These are phyloP conservation scores for Coccomyxa subellipsoidea DNA, from an alignment of 163 green algal species.

Conservation along the genomic window DNA sequence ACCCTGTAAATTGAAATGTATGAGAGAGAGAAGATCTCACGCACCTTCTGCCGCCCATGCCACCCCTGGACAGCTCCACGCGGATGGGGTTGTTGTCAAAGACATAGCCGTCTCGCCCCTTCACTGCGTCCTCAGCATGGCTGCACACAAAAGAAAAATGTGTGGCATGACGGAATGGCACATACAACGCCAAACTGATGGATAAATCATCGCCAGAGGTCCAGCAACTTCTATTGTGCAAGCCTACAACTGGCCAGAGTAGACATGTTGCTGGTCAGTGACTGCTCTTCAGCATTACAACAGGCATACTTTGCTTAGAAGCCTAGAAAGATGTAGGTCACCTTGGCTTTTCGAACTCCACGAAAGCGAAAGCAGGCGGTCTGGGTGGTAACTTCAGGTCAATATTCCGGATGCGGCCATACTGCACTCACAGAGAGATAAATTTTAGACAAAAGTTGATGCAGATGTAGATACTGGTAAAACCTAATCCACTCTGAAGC, in stretches of 20 bases:
- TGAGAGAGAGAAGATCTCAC: neutral
- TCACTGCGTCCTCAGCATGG: conserved; percentile 86
- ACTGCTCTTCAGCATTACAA: no score
- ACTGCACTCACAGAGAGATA: conserved; percentile 37
- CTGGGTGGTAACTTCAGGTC: conserved; percentile 83
- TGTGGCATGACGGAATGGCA: no score
- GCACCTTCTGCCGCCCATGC: neutral
- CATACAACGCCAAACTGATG: no score
- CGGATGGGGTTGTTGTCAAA: conserved; percentile 75
- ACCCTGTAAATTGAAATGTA: neutral
- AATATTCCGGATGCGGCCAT: conserved; percentile 57
- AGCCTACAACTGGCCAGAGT: no score
- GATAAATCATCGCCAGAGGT: no score
- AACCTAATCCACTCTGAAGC: no score
- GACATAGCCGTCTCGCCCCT: conserved; percentile 81
- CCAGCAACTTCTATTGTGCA: no score
- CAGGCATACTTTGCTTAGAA: no score
- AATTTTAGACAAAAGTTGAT: no score
- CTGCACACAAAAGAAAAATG: neutral
- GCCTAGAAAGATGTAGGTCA: conserved; percentile 3
- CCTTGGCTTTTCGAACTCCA: conserved; percentile 85
- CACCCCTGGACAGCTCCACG: conserved; percentile 67
- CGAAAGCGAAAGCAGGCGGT: conserved; percentile 83
- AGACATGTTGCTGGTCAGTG: no score
- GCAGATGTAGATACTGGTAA: no score